A percentile compares a stretch with the other conserved stretches of the same genome.
Evolutionary conservation across 2,329 filamentous ascomycete species (phyloP).

Genomic region (Cytospora leucostoma): DNA sequence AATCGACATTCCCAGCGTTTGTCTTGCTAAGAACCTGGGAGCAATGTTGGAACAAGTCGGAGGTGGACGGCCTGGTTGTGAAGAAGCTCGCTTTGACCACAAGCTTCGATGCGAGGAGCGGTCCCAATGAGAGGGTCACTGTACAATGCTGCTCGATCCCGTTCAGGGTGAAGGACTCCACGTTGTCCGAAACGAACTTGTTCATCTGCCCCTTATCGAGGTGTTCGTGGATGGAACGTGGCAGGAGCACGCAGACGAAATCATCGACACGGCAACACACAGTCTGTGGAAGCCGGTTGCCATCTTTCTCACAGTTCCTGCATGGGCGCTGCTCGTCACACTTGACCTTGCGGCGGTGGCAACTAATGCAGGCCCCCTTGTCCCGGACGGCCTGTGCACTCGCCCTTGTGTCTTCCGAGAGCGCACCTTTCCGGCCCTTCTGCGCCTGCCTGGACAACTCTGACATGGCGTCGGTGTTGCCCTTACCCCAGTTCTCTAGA

Average conservation of each 20-base stretch:
- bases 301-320: conserved; percentile 57
- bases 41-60: conserved; percentile 54
- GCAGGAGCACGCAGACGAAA: conserved; percentile 55
- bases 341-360: conserved; percentile 60
- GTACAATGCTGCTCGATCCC: conserved; percentile 43
- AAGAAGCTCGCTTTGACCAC: conserved; percentile 56
- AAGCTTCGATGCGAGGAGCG: conserved; percentile 46
- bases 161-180: conserved; percentile 45
- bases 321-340: conserved; percentile 59
- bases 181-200: conserved; percentile 51
- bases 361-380: conserved; percentile 60
- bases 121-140: conserved; percentile 52
- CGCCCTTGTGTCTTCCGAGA: conserved; percentile 56
- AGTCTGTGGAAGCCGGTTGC: conserved; percentile 51
- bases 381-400: conserved; percentile 56
- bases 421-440: conserved; percentile 57
- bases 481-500: conserved; percentile 39
- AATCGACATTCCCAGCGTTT: conserved; percentile 35
- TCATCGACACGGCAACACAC: conserved; percentile 63
- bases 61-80: conserved; percentile 44
- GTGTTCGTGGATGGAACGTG: conserved; percentile 52
- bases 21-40: conserved; percentile 39
- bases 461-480: conserved; percentile 58
- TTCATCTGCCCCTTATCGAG: conserved; percentile 53
- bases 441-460: conserved; percentile 51